A percentile compares a stretch with the other conserved stretches of the same genome.
These are phyloP conservation scores for Trichophyton rubrum DNA, from an alignment of 2,329 filamentous ascomycete genomes.

Conservation along the genomic window DNA sequence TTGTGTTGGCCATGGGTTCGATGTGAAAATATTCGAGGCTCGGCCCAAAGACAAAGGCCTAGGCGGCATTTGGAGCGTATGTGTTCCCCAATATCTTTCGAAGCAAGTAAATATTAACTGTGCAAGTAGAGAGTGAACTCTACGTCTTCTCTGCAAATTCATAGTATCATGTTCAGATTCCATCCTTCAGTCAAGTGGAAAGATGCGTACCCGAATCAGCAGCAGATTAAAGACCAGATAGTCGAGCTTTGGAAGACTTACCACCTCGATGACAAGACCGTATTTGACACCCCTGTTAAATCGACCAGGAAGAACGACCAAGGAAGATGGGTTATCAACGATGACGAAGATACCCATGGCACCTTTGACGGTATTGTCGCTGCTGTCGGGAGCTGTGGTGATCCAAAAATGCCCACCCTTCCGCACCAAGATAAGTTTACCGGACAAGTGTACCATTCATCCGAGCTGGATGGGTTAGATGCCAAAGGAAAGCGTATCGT, in stretches of 20 bases:
- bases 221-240: constrained; percentile 64
- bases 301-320: constrained; percentile 56
- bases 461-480: constrained; percentile 57
- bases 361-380: constrained; percentile 68
- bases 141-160: constrained; percentile 70
- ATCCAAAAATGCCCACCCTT: constrained; percentile 59
- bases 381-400: constrained; percentile 68
- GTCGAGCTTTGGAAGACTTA: constrained; percentile 63
- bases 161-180: constrained; percentile 79
- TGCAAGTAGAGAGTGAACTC: constrained; percentile 60
- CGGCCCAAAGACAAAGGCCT: constrained; percentile 49
- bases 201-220: constrained; percentile 61
- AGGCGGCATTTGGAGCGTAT: constrained; percentile 69
- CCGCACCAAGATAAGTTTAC: constrained; percentile 60
- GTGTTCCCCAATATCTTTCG: constrained; percentile 16
- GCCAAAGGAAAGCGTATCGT: constrained; percentile 63
- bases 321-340: constrained; percentile 67
- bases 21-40: constrained; percentile 66
- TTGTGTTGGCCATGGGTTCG: constrained; percentile 74
- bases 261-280: constrained; percentile 55
- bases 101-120: neutral
- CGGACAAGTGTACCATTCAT: constrained; percentile 63
- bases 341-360: constrained; percentile 55
- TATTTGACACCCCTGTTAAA: constrained; percentile 57
- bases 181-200: constrained; percentile 66